A percentile compares a stretch with the other conserved stretches of the same genome.
Evolutionary conservation across 2,329 filamentous ascomycete genomes (phyloP).

Genomic region (Fusarium albosuccineum): DNA sequence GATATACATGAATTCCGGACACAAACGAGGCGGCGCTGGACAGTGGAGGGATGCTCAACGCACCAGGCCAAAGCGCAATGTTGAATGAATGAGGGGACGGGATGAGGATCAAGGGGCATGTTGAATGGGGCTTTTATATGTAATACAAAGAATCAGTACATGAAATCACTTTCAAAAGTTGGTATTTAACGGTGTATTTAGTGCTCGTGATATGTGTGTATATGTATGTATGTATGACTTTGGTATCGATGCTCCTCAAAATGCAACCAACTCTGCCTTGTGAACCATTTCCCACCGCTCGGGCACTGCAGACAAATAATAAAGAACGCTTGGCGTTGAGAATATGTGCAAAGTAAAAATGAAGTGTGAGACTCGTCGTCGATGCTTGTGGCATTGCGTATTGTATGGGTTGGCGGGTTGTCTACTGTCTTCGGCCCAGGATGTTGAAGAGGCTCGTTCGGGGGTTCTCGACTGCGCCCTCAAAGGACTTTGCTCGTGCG

Average conservation of each 20-base stretch:
- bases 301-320: constrained; percentile 19
- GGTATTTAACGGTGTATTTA: constrained; percentile 25
- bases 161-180: neutral
- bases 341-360: constrained; percentile 19
- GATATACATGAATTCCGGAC: neutral
- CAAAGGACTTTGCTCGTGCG: constrained; percentile 50
- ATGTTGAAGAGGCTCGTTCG: constrained; percentile 53
- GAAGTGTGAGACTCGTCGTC: neutral
- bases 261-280: constrained; percentile 11
- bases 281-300: constrained; percentile 4
- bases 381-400: neutral
- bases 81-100: constrained; percentile 24
- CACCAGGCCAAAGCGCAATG: constrained; percentile 12
- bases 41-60: constrained; percentile 8
- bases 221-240: constrained; percentile 1
- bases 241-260: constrained; percentile 32
- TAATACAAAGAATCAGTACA: constrained; percentile 39
- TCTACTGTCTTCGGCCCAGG: constrained; percentile 49
- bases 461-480: constrained; percentile 50
- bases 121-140: constrained; percentile 31
- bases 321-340: constrained; percentile 34
- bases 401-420: neutral
- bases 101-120: constrained; percentile 15
- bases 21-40: constrained; percentile 11
- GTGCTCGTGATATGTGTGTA: constrained; percentile 21